phyloP scores from a whole-genome alignment of 2,329 filamentous ascomycete species.

The Fusarium sp. region DNA sequence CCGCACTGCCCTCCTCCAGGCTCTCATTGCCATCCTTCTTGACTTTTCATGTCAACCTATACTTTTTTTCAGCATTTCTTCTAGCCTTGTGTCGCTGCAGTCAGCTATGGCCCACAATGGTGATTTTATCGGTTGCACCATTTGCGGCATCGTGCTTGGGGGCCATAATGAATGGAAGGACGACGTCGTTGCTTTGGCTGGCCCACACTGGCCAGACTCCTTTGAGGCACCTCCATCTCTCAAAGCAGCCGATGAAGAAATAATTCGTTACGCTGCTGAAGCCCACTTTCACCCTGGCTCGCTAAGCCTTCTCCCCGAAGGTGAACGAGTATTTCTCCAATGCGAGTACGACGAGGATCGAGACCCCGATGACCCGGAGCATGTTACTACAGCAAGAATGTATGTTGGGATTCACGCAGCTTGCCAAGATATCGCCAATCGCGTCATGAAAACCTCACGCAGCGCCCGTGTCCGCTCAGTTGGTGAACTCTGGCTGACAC shows the following conservation, averaged over 20 bases:
- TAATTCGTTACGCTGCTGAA: not conserved
- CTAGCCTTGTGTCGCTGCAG: not conserved
- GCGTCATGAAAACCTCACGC: not conserved
- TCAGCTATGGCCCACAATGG: constrained; percentile 2
- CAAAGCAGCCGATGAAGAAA: not conserved
- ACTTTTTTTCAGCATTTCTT: not conserved
- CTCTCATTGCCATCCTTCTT: not conserved
- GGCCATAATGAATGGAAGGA: not conserved
- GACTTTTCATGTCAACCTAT: not conserved
- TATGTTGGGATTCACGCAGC: constrained; percentile 4
- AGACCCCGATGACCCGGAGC: not conserved
- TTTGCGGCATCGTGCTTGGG: constrained; percentile 12
- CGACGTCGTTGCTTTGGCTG: constrained; percentile 2
- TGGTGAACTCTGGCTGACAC: constrained; percentile 6
- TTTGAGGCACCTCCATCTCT: accelerated
- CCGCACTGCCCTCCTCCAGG: no score
- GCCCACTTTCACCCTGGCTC: not conserved
- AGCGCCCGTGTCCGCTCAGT: not conserved
- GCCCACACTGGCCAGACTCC: constrained; percentile 9
- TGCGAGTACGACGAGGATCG: not conserved
- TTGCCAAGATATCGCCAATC: constrained; percentile 2
- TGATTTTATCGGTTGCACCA: constrained; percentile 11
- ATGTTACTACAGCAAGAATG: not conserved
- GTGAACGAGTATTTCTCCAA: not conserved
- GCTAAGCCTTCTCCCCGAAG: not conserved